Percentiles rank a stretch among this genome's conserved stretches.
These are phyloP conservation scores for Rhodotorula sp. DNA, from an alignment of 1,284 basidiomycete genomes.

Conservation along the genomic window DNA sequence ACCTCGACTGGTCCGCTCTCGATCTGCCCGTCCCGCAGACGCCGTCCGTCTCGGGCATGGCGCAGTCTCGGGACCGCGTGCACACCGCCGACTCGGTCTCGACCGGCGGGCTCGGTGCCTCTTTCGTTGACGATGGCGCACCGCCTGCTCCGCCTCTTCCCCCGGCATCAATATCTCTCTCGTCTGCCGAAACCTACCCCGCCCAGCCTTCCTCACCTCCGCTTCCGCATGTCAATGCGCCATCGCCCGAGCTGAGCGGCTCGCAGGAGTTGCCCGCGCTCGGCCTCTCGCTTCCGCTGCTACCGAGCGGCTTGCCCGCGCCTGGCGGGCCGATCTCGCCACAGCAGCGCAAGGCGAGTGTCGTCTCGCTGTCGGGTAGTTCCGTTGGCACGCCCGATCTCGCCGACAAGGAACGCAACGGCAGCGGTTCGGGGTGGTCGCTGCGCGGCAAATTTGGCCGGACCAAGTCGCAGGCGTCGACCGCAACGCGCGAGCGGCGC, in stretches of 20 bases:
- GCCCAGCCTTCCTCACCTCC: not conserved
- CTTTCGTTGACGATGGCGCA: not conserved
- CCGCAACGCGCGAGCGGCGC: not conserved
- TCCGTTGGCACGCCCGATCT: slow-evolving; percentile 4
- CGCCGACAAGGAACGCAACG: not conserved
- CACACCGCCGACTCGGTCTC: slow-evolving; percentile 23
- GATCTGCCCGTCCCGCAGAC: slow-evolving; percentile 15
- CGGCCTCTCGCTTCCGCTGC: not conserved
- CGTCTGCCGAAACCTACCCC: not conserved
- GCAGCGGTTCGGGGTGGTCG: slow-evolving; percentile 16
- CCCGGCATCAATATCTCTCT: slow-evolving; percentile 1
- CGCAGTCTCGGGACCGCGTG: not conserved
- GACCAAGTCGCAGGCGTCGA: slow-evolving; percentile 26
- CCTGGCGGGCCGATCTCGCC: not conserved
- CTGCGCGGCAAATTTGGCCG: slow-evolving; percentile 18
- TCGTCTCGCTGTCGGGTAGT: slow-evolving; percentile 11
- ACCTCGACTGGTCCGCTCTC: slow-evolving; percentile 50
- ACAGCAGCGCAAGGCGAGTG: slow-evolving; percentile 17
- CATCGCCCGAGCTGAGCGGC: slow-evolving; percentile 14
- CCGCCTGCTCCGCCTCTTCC: slow-evolving; percentile 26
- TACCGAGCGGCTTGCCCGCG: not conserved
- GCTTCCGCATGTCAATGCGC: not conserved
- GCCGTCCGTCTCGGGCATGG: slow-evolving; percentile 1
- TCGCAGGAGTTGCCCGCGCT: not conserved
- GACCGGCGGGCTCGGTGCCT: slow-evolving; percentile 7